Evolutionary conservation across 164 flowering plant species (phyloP).

Genomic region (Litsea cubeba): DNA sequence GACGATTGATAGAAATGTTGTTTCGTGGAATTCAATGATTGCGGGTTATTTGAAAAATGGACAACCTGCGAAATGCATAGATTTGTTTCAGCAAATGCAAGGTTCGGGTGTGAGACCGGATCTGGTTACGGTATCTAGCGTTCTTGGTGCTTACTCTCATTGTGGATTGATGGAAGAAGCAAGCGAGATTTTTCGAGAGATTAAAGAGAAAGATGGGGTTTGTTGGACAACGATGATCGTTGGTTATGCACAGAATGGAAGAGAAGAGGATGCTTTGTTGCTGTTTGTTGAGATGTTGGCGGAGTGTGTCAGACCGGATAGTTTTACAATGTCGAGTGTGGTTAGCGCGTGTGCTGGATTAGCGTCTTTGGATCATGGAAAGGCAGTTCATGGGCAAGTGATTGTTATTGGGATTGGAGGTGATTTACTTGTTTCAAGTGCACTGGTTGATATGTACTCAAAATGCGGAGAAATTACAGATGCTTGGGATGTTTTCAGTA

Average conservation of each 20-base stretch:
- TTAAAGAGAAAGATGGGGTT: conserved; percentile 36
- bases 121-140: conserved; percentile 40
- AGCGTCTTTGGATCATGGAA: conserved; percentile 42
- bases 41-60: conserved; percentile 42
- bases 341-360: conserved; percentile 47
- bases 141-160: conserved; percentile 39
- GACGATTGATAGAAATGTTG: conserved; percentile 29
- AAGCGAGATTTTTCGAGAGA: conserved; percentile 21
- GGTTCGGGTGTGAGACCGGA: conserved; percentile 34
- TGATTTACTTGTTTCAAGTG: conserved; percentile 44
- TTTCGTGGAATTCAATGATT: conserved; percentile 37
- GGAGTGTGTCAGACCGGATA: conserved; percentile 36
- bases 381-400: conserved; percentile 36
- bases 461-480: conserved; percentile 47
- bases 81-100: conserved; percentile 39
- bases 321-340: conserved; percentile 37
- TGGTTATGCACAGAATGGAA: conserved; percentile 44
- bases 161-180: conserved; percentile 39
- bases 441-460: conserved; percentile 62
- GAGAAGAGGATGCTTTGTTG: conserved; percentile 42
- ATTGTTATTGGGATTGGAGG: conserved; percentile 29
- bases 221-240: conserved; percentile 59
- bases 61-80: conserved; percentile 28
- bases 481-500: conserved; percentile 35
- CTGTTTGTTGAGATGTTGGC: conserved; percentile 36